phyloP scores from a whole-genome alignment of 306 rosid genomes.

The Datisca glomerata region DNA sequence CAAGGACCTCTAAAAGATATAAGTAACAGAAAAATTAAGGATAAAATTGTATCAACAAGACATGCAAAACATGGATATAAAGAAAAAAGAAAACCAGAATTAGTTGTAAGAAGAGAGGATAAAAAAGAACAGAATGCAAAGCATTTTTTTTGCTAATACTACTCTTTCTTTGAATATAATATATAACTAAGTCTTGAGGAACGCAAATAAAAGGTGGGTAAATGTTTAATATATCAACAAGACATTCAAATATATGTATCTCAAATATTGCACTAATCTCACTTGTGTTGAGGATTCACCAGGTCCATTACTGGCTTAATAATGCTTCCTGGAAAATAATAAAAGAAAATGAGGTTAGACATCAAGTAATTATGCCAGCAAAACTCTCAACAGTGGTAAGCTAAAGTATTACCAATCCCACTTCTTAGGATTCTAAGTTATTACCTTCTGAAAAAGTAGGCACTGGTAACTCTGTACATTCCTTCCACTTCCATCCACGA shows the following conservation, averaged over 20 bases:
- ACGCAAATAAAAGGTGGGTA: no score
- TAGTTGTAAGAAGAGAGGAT: neutral
- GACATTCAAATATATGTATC: neutral
- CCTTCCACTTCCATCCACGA: constrained; percentile 87
- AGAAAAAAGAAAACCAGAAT: constrained; percentile 2
- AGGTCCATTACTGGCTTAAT: constrained; percentile 60
- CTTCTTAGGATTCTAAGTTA: neutral
- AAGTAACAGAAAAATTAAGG: no score
- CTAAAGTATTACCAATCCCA: neutral
- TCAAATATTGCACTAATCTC: constrained; percentile 20
- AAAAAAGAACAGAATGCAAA: no score
- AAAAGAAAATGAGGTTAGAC: no score
- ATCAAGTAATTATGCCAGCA: constrained; percentile 10
- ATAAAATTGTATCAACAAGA: no score
- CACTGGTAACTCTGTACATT: constrained; percentile 28
- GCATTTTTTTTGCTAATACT: neutral
- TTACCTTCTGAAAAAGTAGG: constrained; percentile 45
- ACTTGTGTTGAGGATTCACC: constrained; percentile 85
- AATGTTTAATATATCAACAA: neutral
- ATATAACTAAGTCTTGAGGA: no score
- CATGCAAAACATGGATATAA: constrained; percentile 4
- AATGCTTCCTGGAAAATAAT: constrained; percentile 38
- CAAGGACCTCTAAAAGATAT: constrained; percentile 99
- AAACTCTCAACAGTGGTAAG: no score
- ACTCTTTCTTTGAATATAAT: no score